These are phyloP conservation scores for Rhododendron griersonianum DNA, from an alignment of 148 eudicot genomes.

Conservation along the genomic window DNA sequence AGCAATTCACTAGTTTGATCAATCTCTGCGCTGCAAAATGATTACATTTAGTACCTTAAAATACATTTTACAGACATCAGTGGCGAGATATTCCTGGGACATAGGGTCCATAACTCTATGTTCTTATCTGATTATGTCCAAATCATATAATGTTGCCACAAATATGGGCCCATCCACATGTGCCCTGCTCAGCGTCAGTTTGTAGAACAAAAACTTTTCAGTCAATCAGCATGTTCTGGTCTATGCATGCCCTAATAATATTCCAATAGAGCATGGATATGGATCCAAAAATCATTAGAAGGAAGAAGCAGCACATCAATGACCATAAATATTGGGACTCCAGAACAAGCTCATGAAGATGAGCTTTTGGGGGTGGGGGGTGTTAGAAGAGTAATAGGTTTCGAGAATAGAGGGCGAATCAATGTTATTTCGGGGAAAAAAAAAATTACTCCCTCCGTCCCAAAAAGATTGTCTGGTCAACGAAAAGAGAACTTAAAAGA, in stretches of 20 bases:
- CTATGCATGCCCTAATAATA: not conserved
- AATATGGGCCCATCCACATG: conserved; percentile 1
- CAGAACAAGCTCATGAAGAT: not conserved
- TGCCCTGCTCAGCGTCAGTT: conserved; percentile 1
- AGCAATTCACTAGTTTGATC: not conserved
- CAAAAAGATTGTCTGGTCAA: not conserved
- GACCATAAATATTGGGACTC: not conserved
- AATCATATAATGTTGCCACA: not conserved
- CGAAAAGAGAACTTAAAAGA: not conserved
- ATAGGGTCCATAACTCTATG: not conserved
- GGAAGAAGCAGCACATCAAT: not conserved
- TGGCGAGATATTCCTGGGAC: not conserved
- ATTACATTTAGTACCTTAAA: not conserved
- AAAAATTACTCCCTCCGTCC: not conserved
- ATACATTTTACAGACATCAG: not conserved
- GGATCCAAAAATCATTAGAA: not conserved
- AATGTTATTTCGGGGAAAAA: not conserved
- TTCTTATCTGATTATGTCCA: conserved; percentile 7
- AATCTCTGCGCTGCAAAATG: not conserved
- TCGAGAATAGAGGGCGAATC: not conserved
- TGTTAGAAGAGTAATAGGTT: not conserved
- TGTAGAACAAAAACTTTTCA: not conserved
- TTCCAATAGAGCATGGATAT: not conserved
- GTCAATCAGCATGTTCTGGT: not conserved
- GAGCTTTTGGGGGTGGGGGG: not conserved